Base-by-base conservation (phyloP, 2,329 filamentous ascomycete species). In the Fusarium equiseti region DNA sequence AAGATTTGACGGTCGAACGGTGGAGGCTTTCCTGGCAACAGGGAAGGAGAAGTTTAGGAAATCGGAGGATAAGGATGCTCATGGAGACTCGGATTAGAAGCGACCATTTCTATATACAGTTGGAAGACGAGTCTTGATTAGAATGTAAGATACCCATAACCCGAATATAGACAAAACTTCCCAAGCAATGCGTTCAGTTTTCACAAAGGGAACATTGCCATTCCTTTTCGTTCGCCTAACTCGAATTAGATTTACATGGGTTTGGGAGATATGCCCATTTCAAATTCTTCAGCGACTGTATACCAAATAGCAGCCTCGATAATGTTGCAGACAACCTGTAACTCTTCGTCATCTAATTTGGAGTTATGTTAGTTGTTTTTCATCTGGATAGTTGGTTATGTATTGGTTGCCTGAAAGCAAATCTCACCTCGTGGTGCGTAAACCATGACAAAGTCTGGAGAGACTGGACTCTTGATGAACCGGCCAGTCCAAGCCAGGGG, bases 291-390 rank as follows among this genome's bases (percentile, higher is more conserved):
- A 15, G 81, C 84, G 43, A 81, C 80, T 7, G 85, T 86, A 73
- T 87, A 94, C 89, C 91, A 95, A 24, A 90, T 88, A 6, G 91
- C 91, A 5, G 93, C 92, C 71, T 89, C 87, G 59, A 96, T 89
- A 71, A 97, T 92, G 70, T 84, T 83, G 77, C 88, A 86, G 6
- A 95, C 86, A 53, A 89, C 85, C 55, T 87, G 84, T 27, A 96
- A 79, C 77, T 97, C 93, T 27, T 86, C 84, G 62, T 89, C 85
- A 68, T 90, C 85, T 87, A 38, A 31, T 45, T 55, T 38, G 66
- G 53, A 64, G 49, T 9, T 8, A 12, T 32, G 26, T 62, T 45
- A 66, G 48, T 45, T 48, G 44, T 42, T 49, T 20, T 50, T 31
- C 20, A 20, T 20, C 20, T 20, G 20, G 20, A 31, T 26, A n/a